Conservation (phyloP, 1,284 basidiomycete species). For the Tilletia walkeri region DNA sequence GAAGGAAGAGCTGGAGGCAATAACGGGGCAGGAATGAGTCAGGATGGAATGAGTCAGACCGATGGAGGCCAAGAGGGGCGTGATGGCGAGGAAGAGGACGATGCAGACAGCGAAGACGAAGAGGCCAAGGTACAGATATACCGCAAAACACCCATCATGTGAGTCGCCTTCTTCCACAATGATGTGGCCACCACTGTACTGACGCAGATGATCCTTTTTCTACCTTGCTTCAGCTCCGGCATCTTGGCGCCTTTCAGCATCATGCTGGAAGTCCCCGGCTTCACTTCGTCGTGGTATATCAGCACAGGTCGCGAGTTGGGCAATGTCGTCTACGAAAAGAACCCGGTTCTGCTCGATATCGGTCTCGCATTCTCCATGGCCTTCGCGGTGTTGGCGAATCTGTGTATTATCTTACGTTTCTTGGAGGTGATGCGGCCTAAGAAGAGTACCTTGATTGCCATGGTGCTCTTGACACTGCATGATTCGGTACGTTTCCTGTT, state of each 20-base stretch:
- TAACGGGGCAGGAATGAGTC: no score
- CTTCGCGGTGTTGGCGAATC: conserved; percentile 70
- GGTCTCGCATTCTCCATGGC: conserved; percentile 69
- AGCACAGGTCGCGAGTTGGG: conserved; percentile 26
- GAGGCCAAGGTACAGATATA: conserved; percentile 4
- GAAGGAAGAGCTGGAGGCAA: no score
- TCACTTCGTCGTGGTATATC: conserved; percentile 44
- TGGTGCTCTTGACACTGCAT: conserved; percentile 60
- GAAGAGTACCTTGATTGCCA: conserved; percentile 66
- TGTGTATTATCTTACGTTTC: conserved; percentile 69
- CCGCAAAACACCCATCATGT: conserved; percentile 42
- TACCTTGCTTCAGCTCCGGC: conserved; percentile 61
- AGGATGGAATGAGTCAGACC: no score
- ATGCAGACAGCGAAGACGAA: conserved; percentile 8
- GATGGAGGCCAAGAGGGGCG: no score
- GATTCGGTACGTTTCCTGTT: neutral
- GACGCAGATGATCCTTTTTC: no score
- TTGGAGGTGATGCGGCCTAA: conserved; percentile 59
- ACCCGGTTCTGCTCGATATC: conserved; percentile 62
- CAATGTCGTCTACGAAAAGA: conserved; percentile 34
- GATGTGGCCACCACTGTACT: no score
- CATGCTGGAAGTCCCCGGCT: conserved; percentile 63
- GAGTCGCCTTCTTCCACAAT: neutral
- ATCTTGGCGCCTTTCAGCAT: conserved; percentile 73
- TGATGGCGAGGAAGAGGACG: neutral